Base-by-base conservation (phyloP, 495 filamentous ascomycete genomes). In the Alectoria sarmentosa region DNA sequence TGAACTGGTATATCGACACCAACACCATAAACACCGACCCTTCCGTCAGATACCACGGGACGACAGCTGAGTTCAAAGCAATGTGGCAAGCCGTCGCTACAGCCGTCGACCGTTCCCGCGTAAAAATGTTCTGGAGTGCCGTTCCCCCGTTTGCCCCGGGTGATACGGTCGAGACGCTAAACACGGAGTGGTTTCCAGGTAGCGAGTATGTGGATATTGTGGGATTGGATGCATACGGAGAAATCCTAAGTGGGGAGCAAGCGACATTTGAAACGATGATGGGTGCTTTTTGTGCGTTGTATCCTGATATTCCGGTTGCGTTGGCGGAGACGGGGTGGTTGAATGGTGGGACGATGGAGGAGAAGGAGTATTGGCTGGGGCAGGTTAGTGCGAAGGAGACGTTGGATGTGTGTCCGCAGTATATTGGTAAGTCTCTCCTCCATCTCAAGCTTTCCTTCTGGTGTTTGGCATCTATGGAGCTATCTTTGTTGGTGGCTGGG, bases 61-160 rank as follows among this genome's bases (percentile, higher is more conserved):
- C 36, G 4, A 36, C 60, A 26, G 30, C 32, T 8, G 62, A 61
- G 23, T 67, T 64, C 52, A 64, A 60, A 30, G 41, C 52, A 0
- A 52, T 64, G 54, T 67, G 66, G 66, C 42, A 49, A 26, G 34
- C 21, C 15, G 55, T 67, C 17, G 61, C 61, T 6, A 36, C 23
- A 0, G 46, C 44, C 8, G 56, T 67, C 14, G 46, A 58, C 14
- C 58, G 60, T 19, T 14, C 23, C 10, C 61, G 59, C 21, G 57
- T 67, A 0, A 64, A 64, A 57, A 67, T 67, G 66, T 67, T 64
- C 10, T 67, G 66, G 66, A 46, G 48, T 37, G 49, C 52, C 7
- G 52, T 62, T 1, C 46, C 41, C 1, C 66, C 66, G 2, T 57
- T 60, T n/a, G n/a, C 17, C 3, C 15, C 34, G 0, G 42, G 36